A percentile compares a stretch with the other conserved stretches of the same genome.
Conservation (phyloP, 139 green algal species). For the Chara braunii region DNA sequence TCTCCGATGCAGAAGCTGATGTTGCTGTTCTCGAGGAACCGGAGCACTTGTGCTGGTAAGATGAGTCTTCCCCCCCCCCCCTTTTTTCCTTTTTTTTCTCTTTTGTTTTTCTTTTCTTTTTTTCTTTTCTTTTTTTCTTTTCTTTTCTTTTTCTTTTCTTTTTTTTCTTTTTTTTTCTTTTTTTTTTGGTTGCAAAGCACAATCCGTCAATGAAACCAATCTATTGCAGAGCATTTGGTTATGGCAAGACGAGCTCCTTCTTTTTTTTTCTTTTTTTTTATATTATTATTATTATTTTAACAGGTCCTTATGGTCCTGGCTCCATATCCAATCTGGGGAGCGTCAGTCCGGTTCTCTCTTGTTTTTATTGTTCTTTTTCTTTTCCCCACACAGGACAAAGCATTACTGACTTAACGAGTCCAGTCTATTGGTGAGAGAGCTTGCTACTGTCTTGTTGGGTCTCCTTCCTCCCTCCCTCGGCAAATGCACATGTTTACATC, state of each 20-base stretch:
- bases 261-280: neutral
- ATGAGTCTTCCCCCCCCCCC: neutral
- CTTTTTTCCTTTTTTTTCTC: neutral
- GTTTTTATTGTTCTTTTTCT: no score
- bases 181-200: neutral
- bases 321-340: no score
- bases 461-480: no score
- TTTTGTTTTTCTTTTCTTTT: neutral
- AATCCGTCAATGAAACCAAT: neutral
- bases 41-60: slow-evolving; percentile 91
- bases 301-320: no score
- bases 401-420: no score
- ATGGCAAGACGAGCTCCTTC: no score
- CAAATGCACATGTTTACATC: no score
- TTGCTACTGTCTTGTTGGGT: no score
- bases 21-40: slow-evolving; percentile 98
- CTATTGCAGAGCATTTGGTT: neutral
- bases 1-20: slow-evolving; percentile 87
- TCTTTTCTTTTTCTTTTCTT: neutral
- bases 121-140: neutral
- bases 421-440: no score
- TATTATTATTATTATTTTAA: slow-evolving; percentile 8
- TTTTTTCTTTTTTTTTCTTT: slow-evolving; percentile 1
- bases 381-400: no score
- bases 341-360: no score